Evolutionary conservation across 2,329 filamentous ascomycete genomes (phyloP), one percentile per base, ranked within the genome.

Genomic region (Tolypocladium amazonense): DNA sequence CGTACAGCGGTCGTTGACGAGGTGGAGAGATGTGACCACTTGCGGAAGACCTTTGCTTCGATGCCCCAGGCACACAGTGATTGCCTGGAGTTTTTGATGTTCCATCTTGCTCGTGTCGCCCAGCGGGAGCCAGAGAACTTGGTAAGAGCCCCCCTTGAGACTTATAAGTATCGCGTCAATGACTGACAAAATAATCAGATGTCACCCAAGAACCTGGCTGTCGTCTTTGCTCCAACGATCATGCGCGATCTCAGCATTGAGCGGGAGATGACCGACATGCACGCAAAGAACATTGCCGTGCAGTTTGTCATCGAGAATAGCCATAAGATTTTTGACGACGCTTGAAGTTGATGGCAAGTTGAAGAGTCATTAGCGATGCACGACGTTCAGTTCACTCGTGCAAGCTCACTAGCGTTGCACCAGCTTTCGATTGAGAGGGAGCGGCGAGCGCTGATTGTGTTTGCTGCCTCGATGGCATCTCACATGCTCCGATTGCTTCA

Each of bases 141-240:
- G 72, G 88, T 90, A 79, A 66, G 85, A 25, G 2, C 15, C 6
- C 25, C 30, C 3, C 18, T n/a, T 3, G 14, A 12, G n/a, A 27
- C 3, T n/a, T 35, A 6, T 33, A 23, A 8, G 2, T 35, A n/a
- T 20, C 45, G 20, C 54, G 7, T 58, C 56, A 7, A n/a, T 25
- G 33, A 33, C 66, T 72, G 58, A 71, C 59, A 18, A 4, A 3
- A 3, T 2, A 18, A 43, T 2, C 62, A 90, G 86, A 99, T 99
- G 94, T 96, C 91, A 30, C 90, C 93, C 60, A 90, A 95, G 75
- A 99, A 99, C 71, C 77, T 97, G 62, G 92, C 94, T 4, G 94
- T 99, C 50, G 94, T 99, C 43, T 99, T 99, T 71, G 94, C 94
- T 11, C 94, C 94, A 9, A 99, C 94, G 1, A 95, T 99, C 67